Percentiles rank a stretch among this genome's conserved stretches.
phyloP scores from a whole-genome alignment of 2,329 filamentous ascomycete genomes.

The Mollisia scopiformis region DNA sequence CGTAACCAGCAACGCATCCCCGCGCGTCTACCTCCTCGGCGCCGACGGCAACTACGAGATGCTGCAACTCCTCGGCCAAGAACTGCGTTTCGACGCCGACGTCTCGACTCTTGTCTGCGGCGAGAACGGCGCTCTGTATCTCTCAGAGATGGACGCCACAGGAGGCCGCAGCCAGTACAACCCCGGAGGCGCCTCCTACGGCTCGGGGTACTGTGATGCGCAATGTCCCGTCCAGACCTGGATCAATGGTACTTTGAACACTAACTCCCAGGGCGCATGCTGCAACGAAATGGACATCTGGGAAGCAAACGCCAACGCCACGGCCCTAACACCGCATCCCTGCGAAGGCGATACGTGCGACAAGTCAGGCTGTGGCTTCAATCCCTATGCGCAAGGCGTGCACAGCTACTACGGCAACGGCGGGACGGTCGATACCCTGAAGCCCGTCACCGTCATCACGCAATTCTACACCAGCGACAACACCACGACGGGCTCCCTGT shows the following conservation, averaged over 20 bases:
- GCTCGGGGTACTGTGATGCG: conserved; percentile 67
- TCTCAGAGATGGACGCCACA: conserved; percentile 64
- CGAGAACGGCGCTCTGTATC: conserved; percentile 73
- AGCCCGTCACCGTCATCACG: conserved; percentile 59
- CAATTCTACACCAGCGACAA: conserved; percentile 54
- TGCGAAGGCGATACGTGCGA: conserved; percentile 50
- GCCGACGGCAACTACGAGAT: conserved; percentile 59
- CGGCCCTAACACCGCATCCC: conserved; percentile 49
- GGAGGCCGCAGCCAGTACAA: conserved; percentile 60
- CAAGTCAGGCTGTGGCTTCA: conserved; percentile 64
- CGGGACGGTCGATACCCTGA: conserved; percentile 53
- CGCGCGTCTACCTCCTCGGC: conserved; percentile 48
- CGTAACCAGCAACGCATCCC: conserved; percentile 35
- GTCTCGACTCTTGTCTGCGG: conserved; percentile 70
- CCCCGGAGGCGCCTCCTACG: conserved; percentile 60
- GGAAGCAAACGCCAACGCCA: conserved; percentile 63
- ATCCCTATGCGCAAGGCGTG: conserved; percentile 61
- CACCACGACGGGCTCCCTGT: conserved; percentile 50
- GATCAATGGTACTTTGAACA: conserved; percentile 55
- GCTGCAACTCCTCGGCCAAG: conserved; percentile 57
- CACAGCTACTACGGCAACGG: conserved; percentile 57
- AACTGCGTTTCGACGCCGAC: conserved; percentile 74
- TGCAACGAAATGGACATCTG: conserved; percentile 72
- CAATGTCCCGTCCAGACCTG: conserved; percentile 58
- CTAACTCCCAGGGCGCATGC: conserved; percentile 59